phyloP scores from a whole-genome alignment of 495 filamentous ascomycete species.

The Hapsidospora chrysogenum region DNA sequence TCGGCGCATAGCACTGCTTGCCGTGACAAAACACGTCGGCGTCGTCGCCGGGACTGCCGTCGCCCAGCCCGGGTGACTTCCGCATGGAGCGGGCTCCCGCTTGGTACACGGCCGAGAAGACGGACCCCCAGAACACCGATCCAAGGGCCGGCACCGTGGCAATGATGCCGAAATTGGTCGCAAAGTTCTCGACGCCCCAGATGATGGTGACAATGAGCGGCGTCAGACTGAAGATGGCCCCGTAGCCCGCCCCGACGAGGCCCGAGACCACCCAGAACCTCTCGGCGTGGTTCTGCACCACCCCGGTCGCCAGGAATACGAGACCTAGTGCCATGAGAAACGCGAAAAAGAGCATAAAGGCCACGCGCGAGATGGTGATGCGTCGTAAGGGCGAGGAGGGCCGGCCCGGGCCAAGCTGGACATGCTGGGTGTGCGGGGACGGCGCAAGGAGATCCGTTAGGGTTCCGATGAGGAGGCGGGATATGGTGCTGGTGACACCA shows the following conservation, averaged over 20 bases:
- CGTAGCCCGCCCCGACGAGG: conserved; percentile 77
- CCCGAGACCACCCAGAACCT: conserved; percentile 70
- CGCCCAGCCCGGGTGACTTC: background rate
- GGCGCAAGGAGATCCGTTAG: conserved; percentile 82
- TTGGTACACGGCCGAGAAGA: conserved; percentile 75
- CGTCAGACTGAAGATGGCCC: conserved; percentile 71
- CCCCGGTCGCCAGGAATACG: conserved; percentile 53
- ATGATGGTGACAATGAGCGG: conserved; percentile 88
- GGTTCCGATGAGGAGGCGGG: conserved; percentile 70
- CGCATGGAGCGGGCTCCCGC: conserved; percentile 25
- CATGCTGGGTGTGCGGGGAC: conserved; percentile 21
- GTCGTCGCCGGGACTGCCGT: conserved; percentile 13
- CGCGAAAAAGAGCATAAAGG: conserved; percentile 61
- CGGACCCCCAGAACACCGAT: conserved; percentile 66
- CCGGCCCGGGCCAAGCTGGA: conserved; percentile 16
- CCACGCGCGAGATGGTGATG: conserved; percentile 55
- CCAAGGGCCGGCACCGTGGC: conserved; percentile 78
- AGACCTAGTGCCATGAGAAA: conserved; percentile 63
- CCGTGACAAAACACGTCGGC: conserved; percentile 52
- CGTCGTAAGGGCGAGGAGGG: conserved; percentile 17
- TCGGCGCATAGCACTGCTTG: conserved; percentile 54
- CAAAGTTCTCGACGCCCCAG: conserved; percentile 97
- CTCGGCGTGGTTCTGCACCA: conserved; percentile 44
- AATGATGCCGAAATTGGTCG: conserved; percentile 93
- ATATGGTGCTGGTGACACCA: conserved; percentile 76